Conservation (phyloP, 306 rosid genomes). For the Aeschynomene evenia region DNA sequence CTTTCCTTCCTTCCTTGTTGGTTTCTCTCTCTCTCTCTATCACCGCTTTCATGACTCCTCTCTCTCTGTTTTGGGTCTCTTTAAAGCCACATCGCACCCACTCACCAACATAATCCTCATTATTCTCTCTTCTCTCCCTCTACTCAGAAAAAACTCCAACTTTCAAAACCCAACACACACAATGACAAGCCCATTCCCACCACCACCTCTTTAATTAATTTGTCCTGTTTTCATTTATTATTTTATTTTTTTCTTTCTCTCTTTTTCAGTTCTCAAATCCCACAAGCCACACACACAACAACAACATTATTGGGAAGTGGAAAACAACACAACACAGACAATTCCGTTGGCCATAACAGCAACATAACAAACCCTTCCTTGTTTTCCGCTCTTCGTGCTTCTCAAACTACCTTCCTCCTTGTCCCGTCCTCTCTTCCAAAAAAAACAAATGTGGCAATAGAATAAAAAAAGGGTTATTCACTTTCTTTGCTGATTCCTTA, state of each 20-base stretch:
- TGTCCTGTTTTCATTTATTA: no score
- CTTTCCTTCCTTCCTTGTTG: constrained; percentile 9
- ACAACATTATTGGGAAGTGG: constrained; percentile 30
- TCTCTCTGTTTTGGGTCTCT: not conserved
- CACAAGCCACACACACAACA: not conserved
- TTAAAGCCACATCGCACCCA: constrained; percentile 31
- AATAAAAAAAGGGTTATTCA: not conserved
- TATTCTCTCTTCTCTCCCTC: not conserved
- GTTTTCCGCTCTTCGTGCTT: constrained; percentile 27
- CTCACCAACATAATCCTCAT: not conserved
- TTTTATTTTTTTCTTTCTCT: not conserved
- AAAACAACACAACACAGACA: constrained; percentile 12
- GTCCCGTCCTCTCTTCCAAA: not conserved
- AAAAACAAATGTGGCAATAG: not conserved
- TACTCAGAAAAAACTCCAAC: constrained; percentile 19
- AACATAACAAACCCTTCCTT: constrained; percentile 25
- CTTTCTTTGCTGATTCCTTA: not conserved
- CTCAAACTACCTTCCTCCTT: not conserved
- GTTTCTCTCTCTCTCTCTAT: not conserved
- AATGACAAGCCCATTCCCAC: not conserved
- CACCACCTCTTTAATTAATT: not conserved
- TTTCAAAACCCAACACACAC: not conserved
- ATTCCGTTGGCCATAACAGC: constrained; percentile 10
- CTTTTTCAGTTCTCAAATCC: not conserved
- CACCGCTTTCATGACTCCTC: not conserved